Evolutionary conservation across 2,329 filamentous ascomycete species (phyloP), one percentile per base, ranked within the genome.

Genomic region (Clonostachys rosea): DNA sequence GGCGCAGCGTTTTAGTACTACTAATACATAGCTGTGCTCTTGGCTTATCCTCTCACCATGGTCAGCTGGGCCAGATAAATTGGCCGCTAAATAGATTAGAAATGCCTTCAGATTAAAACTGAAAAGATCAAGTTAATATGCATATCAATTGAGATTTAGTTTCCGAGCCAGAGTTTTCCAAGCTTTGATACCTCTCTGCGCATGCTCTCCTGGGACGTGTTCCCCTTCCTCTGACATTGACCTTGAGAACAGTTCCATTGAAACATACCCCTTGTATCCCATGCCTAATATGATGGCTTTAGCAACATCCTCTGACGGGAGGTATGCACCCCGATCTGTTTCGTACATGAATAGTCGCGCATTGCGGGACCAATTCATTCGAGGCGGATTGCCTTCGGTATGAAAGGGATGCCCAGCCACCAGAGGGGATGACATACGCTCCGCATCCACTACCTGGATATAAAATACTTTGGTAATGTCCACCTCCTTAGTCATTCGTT

Each of bases 361-460:
- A 16, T 49, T 49, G 9, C 43, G 37, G 20, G 47, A 49, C 47
- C 47, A 49, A 40, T 34, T 39, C 47, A 49, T 49, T 11, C 47
- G 36, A 17, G 47, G 20, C 12, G 44, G 47, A 14, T 43, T 40
- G 13, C 35, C 34, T 4, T 46, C 49, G 7, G 41, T 47, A 41
- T 56, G 56, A 42, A 58, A 58, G 1, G 52, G 44, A 14, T 57
- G 51, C 3, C 14, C 49, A 5, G 52, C 45, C 17, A 45, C 84
- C 68, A 91, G 63, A 0, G 87, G 86, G 11, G 67, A 56, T 0
- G 63, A 56, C 5, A 91, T 70, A 5, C 76, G 71, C 60, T 89
- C 85, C 2, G 81, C 88, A 57, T 92, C 87, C 6, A 87, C 87
- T 8, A 91, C 75, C 59, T 92, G 89, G 2, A 92, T 72, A 56